Base-by-base conservation (phyloP, 306 rosid species). In the Castanopsis chinensis region DNA sequence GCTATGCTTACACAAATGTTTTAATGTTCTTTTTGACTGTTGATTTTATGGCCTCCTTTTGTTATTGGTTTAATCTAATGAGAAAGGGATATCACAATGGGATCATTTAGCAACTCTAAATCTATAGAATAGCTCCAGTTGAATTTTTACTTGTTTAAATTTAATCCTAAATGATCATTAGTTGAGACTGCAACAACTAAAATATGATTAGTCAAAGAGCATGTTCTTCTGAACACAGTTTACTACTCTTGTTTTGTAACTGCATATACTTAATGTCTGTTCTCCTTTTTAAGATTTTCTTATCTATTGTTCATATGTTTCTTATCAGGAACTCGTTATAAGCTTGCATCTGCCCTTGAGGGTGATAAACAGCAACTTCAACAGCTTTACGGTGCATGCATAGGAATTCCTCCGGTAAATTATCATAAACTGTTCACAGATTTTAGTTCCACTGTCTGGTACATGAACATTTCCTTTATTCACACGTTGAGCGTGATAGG, bases 331-430 rank as follows among this genome's bases (percentile, higher is more conserved):
- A 37, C 55, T 52, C 23, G 33, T 37, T 30, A 23, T 67, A 76
- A 75, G 15, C 73, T 74, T 33, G 74, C 80, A 45, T 49, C 81
- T 49, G 73, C 59, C 3, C 14, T 27, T 21, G 64, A 55, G 28
- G 69, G 76, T 51, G 79, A 69, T 30, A 41, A 77, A 49, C 63
- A 64, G 41, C 82, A 72, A 74, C 43, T 76, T 51, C 72, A 45
- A 57, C 45, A 17, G 33, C 68, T 67, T 41, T 73, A 51, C 18
- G 25, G 49, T 13, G 70, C 84, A 33, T 77, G 65, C 58, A 13
- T 19, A 65, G 77, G 68, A 76, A 54, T 56, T 49, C 10, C 73
- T 76, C 54, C 27, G 74, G 82, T 80, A 52, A 11, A 5, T n/a
- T 33, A 57, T 33, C 20, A 67, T 33, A 67, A 67, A 9, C 51